Base-by-base conservation (phyloP, 108 stramenopile genomes). In the Epithemia pelagica region DNA sequence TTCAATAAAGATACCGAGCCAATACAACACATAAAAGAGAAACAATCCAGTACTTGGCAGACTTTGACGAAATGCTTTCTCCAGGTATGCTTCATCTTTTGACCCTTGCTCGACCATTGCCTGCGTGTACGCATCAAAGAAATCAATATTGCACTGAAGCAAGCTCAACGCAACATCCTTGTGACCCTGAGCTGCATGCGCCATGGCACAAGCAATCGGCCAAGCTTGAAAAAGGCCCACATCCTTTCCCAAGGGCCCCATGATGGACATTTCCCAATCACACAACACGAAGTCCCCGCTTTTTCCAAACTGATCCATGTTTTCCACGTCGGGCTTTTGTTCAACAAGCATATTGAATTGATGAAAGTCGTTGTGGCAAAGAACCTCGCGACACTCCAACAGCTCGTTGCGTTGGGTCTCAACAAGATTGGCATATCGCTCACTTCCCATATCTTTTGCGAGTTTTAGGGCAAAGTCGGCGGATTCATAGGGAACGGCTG, bases 221-320 rank as follows among this genome's bases (percentile, higher is more conserved):
- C 56, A 58, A 19, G 56, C 22, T 21, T 26, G 22, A n/a, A 58
- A 23, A 7, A 26, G 7, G 22, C 56, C 56, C 22, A 27, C 25
- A 58, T 58, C 56, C 8, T 27, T 58, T 21, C 56, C 56, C 7
- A 58, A 5, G 7, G 56, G 21, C 7, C 56, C 56, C 18, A 8
- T 8, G 21, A 58, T 5, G 22, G 56, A 26, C 56, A 58, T 58
- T 58, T 58, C 56, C 56, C 56, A 58, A n/a, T 58, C 56, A 27
- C 56, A 58, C 22, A 58, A 27, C 7, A 58, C 56, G 56, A 23
- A 58, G 21, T 23, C 26, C 7, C 56, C 22, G 8, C 18, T 27
- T 27, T 58, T 58, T 7, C 56, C 56, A 21, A 58, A 58, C 56
- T 58, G 56, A 7, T 19, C 5, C 7, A n/a, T 58, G 8, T 58